Conservation (phyloP, 352 stramenopile species). For the Globisporangium barbulae region DNA sequence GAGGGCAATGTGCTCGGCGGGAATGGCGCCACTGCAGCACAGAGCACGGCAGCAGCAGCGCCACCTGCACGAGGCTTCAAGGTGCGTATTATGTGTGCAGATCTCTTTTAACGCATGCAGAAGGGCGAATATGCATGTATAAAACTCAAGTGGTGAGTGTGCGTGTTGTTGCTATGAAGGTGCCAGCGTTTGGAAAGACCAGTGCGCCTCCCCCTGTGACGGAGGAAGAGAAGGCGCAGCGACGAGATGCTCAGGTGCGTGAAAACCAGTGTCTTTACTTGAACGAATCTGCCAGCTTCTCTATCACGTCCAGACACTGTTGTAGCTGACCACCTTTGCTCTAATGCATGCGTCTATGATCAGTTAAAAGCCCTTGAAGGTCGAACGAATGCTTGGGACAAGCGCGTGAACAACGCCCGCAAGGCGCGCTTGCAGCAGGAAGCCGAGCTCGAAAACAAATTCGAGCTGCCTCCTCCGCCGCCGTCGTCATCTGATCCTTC, state of each 20-base stretch:
- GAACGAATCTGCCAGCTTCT: too few species aligned
- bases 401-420: constrained; percentile 52
- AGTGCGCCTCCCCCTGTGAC: constrained; percentile 37
- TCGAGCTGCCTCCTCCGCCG: constrained; percentile 22
- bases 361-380: constrained; percentile 58
- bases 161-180: constrained; percentile 14
- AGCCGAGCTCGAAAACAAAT: constrained; percentile 42
- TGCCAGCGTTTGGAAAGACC: constrained; percentile 37
- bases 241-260: constrained; percentile 58
- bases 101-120: background rate
- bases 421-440: constrained; percentile 51
- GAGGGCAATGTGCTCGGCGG: constrained; percentile 65
- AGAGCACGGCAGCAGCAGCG: constrained; percentile 9
- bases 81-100: constrained; percentile 14
- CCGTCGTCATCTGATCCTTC: constrained; percentile 10
- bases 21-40: constrained; percentile 6
- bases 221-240: constrained; percentile 49
- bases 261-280: background rate
- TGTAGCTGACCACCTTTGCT: background rate
- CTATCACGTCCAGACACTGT: too few species aligned
- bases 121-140: background rate
- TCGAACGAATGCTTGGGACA: constrained; percentile 64
- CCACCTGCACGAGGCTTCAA: constrained; percentile 24
- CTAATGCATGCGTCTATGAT: constrained; percentile 1
- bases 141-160: background rate